Percentiles rank a stretch among this genome's conserved stretches.
Evolutionary conservation across 2,329 filamentous ascomycete species (phyloP).

Genomic region (Colletotrichum spaethianum): DNA sequence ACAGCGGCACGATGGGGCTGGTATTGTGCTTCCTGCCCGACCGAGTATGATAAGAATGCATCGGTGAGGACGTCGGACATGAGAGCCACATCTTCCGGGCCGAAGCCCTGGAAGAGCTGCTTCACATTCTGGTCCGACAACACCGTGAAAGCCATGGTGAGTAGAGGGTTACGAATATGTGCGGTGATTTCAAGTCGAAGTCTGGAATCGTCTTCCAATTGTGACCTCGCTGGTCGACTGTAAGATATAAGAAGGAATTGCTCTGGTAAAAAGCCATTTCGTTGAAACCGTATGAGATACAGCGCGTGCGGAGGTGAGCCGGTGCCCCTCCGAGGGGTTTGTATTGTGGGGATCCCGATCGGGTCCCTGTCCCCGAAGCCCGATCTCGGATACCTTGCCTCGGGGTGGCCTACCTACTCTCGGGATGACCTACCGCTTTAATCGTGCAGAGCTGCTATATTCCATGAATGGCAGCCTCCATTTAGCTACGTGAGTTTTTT

Average conservation of each 20-base stretch:
- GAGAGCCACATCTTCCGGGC: constrained; percentile 65
- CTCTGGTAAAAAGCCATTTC: too few species aligned
- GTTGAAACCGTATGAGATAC: background rate
- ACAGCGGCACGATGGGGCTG: constrained; percentile 75
- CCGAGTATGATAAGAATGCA: constrained; percentile 76
- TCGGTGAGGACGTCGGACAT: constrained; percentile 71
- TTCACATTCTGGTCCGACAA: constrained; percentile 71
- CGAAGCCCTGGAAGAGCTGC: constrained; percentile 67
- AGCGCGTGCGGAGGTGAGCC: constrained; percentile 9
- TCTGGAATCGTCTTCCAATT: background rate
- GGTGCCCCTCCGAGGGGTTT: constrained; percentile 18
- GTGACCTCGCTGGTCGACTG: background rate
- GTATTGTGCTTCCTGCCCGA: constrained; percentile 71
- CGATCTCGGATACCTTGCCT: constrained; percentile 34
- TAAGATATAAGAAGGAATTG: too few species aligned
- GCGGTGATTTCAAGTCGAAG: background rate
- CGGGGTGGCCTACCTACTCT: constrained; percentile 10
- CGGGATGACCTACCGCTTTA: constrained; percentile 27
- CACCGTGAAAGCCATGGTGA: constrained; percentile 71
- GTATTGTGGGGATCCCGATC: constrained; percentile 26
- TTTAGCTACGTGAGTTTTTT: background rate
- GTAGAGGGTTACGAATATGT: background rate
- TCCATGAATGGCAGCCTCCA: background rate
- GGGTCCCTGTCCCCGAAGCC: constrained; percentile 33
- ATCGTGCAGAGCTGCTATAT: background rate